Percentiles rank a stretch among this genome's conserved stretches.
Conservation (phyloP, 1,139 yeast genomes). For the Blastobotrys petasosporus region DNA sequence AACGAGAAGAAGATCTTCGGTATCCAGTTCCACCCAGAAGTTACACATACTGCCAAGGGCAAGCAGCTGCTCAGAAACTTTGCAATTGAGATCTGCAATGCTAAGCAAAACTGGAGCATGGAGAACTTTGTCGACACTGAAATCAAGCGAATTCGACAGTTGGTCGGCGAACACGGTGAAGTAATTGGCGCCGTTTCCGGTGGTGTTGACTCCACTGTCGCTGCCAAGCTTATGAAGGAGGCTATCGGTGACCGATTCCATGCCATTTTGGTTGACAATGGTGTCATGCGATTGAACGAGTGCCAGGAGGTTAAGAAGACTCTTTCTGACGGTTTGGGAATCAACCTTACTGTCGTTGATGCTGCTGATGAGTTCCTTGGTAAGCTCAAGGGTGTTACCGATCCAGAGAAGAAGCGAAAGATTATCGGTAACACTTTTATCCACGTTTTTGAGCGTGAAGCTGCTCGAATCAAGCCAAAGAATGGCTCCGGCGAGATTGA, state of each 20-base stretch:
- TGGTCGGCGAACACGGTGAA: conserved; percentile 97
- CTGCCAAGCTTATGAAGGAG: conserved; percentile 95
- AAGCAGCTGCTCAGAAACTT: conserved; percentile 80
- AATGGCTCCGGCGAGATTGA: conserved; percentile 81
- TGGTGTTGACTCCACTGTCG: conserved; percentile 99
- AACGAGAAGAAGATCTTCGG: conserved; percentile 73
- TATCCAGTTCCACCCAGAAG: conserved; percentile 99
- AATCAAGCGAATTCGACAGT: conserved; percentile 78
- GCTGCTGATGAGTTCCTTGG: conserved; percentile 85
- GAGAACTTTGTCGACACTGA: conserved; percentile 95
- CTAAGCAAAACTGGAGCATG: conserved; percentile 94
- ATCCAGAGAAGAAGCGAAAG: conserved; percentile 98
- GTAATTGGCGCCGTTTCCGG: conserved; percentile 99
- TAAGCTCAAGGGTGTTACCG: conserved; percentile 88
- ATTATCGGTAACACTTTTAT: conserved; percentile 97
- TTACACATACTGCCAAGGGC: conserved; percentile 92
- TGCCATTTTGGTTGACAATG: conserved; percentile 96
- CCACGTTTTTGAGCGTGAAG: conserved; percentile 94
- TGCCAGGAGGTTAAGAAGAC: conserved; percentile 84
- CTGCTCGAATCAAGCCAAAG: conserved; percentile 84
- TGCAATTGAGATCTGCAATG: conserved; percentile 85
- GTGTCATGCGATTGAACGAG: conserved; percentile 94
- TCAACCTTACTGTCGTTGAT: conserved; percentile 89
- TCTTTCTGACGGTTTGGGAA: conserved; percentile 86
- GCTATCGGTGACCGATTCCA: conserved; percentile 99